Evolutionary conservation across 139 green algal genomes (phyloP).

Genomic region (Micractinium conductrix): DNA sequence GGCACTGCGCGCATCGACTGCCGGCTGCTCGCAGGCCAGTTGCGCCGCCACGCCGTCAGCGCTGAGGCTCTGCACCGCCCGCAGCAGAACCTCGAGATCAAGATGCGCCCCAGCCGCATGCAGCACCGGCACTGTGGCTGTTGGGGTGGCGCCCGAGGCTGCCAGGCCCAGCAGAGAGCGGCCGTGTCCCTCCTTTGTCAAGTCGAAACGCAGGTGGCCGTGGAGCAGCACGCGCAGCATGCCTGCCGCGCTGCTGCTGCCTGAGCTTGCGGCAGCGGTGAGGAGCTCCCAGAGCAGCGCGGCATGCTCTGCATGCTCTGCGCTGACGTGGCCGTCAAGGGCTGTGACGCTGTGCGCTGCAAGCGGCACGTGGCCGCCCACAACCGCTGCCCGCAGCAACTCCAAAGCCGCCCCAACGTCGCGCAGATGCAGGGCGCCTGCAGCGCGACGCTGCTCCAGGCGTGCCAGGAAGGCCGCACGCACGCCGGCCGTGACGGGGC

Average conservation of each 20-base stretch:
- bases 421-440: neutral
- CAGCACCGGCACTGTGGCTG: neutral
- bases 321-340: neutral
- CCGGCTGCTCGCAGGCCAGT: neutral
- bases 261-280: neutral
- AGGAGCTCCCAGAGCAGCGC: neutral
- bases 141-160: neutral
- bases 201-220: neutral
- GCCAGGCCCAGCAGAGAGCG: neutral
- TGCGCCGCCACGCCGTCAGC: neutral
- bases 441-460: neutral
- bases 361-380: neutral
- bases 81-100: neutral
- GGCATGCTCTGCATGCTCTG: neutral
- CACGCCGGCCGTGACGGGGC: no score
- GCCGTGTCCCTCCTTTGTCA: neutral
- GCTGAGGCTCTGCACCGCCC: neutral
- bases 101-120: neutral
- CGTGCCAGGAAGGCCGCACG: neutral
- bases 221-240: neutral
- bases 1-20: neutral
- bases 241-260: neutral
- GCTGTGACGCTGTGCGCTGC: neutral
- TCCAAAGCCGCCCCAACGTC: neutral
- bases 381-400: neutral